Conservation (phyloP, 2,329 filamentous ascomycete genomes). For the Fusarium piperis region DNA sequence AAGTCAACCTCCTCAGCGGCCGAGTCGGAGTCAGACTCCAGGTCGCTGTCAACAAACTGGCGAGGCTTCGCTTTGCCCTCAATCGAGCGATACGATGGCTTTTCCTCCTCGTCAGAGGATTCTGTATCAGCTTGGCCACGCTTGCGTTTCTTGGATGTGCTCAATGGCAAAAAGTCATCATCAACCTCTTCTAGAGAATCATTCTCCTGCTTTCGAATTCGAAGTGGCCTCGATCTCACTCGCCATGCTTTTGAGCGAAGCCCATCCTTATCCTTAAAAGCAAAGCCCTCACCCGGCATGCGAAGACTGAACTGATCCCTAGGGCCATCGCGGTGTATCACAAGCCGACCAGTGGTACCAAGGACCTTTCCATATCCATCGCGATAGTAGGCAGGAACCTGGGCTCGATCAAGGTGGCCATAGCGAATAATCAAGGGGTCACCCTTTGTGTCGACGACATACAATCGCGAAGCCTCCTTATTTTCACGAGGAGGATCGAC, state of each 20-base stretch:
- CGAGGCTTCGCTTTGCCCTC: slow-evolving; percentile 67
- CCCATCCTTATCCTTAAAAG: slow-evolving; percentile 55
- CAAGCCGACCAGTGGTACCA: slow-evolving; percentile 67
- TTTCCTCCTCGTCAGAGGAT: slow-evolving; percentile 58
- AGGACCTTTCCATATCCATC: slow-evolving; percentile 75
- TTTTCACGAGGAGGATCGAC: slow-evolving; percentile 8
- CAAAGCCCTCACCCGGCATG: slow-evolving; percentile 53
- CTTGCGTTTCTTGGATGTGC: slow-evolving; percentile 55
- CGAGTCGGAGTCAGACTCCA: slow-evolving; percentile 58
- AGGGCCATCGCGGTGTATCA: slow-evolving; percentile 73
- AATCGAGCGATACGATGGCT: slow-evolving; percentile 72
- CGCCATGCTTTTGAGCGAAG: slow-evolving; percentile 56
- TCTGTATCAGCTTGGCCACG: slow-evolving; percentile 44
- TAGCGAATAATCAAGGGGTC: slow-evolving; percentile 81
- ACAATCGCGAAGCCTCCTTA: slow-evolving; percentile 49
- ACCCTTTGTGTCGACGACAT: slow-evolving; percentile 76
- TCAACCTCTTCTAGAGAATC: slow-evolving; percentile 36
- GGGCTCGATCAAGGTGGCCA: slow-evolving; percentile 76
- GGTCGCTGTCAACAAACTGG: slow-evolving; percentile 58
- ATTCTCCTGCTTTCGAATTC: slow-evolving; percentile 47
- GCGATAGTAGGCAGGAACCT: slow-evolving; percentile 76
- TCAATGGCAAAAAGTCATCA: slow-evolving; percentile 61
- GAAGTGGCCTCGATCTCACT: slow-evolving; percentile 52
- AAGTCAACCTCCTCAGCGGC: slow-evolving; percentile 49
- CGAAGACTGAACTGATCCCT: slow-evolving; percentile 64